Evolutionary conservation across 1,284 basidiomycete species (phyloP).

Genomic region (Ceratobasidium sp.): DNA sequence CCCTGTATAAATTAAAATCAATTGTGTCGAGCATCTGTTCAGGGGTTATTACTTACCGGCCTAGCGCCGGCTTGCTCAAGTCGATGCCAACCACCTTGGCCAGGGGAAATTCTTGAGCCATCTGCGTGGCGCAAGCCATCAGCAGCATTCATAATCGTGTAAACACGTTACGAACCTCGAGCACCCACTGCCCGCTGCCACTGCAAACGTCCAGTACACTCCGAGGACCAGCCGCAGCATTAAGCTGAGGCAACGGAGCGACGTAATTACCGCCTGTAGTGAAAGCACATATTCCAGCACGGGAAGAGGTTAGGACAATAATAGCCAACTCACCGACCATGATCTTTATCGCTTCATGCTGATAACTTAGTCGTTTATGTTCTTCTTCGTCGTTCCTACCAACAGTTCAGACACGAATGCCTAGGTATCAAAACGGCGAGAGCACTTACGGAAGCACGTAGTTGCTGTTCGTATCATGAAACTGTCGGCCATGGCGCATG

Average conservation of each 20-base stretch:
- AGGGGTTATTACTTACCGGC: background rate
- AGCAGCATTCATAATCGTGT: background rate
- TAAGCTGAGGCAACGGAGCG: conserved; percentile 13
- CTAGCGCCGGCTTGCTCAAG: conserved; percentile 11
- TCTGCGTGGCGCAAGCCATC: background rate
- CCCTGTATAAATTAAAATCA: background rate
- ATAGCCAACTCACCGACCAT: background rate
- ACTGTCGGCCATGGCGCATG: conserved; percentile 22
- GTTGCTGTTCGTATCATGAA: conserved; percentile 29
- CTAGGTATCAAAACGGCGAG: background rate
- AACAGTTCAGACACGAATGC: background rate
- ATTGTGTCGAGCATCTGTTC: background rate
- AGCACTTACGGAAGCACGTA: conserved; percentile 18
- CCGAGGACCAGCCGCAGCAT: conserved; percentile 11
- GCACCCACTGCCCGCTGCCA: conserved; percentile 28
- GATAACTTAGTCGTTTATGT: conserved; percentile 15
- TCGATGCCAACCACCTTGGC: conserved; percentile 24
- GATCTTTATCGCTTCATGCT: conserved; percentile 30
- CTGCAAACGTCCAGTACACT: conserved; percentile 17
- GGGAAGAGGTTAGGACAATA: background rate
- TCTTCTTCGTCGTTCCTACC: conserved; percentile 25
- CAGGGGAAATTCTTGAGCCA: conserved; percentile 19
- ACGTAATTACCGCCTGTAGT: conserved; percentile 15
- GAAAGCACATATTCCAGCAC: too few species aligned
- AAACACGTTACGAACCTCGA: background rate